phyloP scores from a whole-genome alignment of 2,329 filamentous ascomycete species.

The Celoporthe dispersa region DNA sequence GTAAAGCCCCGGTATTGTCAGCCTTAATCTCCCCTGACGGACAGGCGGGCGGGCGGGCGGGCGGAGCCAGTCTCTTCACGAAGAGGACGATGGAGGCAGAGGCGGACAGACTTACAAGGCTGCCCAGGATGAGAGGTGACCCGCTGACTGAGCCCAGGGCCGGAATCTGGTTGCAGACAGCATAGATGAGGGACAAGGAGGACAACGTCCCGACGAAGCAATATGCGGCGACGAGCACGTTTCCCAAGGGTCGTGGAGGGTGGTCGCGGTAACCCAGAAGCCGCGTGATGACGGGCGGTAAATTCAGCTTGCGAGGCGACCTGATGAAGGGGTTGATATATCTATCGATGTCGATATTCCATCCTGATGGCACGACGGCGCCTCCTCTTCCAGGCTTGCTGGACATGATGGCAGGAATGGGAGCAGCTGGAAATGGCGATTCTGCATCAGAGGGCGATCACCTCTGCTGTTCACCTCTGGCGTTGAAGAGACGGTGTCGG shows the following conservation, averaged over 20 bases:
- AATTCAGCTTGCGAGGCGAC: constrained; percentile 61
- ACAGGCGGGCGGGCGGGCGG: not conserved
- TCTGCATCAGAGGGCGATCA: not conserved
- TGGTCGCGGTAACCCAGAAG: constrained; percentile 67
- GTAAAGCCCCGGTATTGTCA: not conserved
- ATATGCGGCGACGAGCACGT: constrained; percentile 64
- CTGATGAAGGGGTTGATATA: constrained; percentile 74
- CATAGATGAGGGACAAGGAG: constrained; percentile 63
- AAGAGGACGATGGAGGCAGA: not conserved
- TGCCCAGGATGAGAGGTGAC: constrained; percentile 67
- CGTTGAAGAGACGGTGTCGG: not conserved
- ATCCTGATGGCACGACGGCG: constrained; percentile 31
- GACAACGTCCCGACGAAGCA: constrained; percentile 68
- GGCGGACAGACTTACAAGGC: constrained; percentile 60
- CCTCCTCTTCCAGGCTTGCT: not conserved
- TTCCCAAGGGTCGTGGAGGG: constrained; percentile 52
- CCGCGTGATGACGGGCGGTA: constrained; percentile 70
- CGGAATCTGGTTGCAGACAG: constrained; percentile 58
- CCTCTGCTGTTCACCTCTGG: not conserved
- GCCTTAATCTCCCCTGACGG: not conserved
- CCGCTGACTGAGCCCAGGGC: constrained; percentile 55
- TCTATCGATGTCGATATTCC: constrained; percentile 77
- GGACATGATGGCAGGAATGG: constrained; percentile 1
- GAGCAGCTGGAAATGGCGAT: not conserved
- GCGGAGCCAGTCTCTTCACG: not conserved